These are phyloP conservation scores for Lipomyces yarrowii DNA, from an alignment of 1,139 yeast genomes.

Conservation along the genomic window DNA sequence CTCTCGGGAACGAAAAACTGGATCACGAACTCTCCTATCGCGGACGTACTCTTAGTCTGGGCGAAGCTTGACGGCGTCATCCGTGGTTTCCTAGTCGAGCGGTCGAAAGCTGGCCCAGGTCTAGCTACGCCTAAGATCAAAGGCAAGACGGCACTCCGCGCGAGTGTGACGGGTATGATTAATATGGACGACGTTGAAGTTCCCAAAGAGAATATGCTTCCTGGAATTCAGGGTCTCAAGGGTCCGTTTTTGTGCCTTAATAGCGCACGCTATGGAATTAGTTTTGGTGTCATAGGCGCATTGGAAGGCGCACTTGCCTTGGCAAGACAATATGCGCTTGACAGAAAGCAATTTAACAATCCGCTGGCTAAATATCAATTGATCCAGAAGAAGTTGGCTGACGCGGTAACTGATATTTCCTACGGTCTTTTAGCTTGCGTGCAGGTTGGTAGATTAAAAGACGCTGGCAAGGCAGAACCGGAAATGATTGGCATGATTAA, in stretches of 20 bases:
- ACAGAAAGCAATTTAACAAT: conserved; percentile 47
- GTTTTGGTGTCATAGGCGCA: conserved; percentile 53
- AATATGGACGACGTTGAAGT: conserved; percentile 50
- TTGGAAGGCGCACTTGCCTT: conserved; percentile 47
- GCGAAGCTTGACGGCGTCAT: conserved; percentile 50
- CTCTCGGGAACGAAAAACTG: conserved; percentile 49
- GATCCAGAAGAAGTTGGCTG: conserved; percentile 49
- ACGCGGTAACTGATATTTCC: conserved; percentile 48
- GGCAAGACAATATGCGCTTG: conserved; percentile 47
- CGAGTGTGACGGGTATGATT: conserved; percentile 51
- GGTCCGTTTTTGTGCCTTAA: conserved; percentile 52
- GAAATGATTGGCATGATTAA: conserved; percentile 51
- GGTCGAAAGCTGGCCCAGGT: conserved; percentile 41
- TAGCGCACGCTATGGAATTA: conserved; percentile 50
- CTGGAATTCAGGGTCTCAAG: conserved; percentile 47
- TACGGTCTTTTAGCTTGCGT: conserved; percentile 48
- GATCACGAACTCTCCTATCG: conserved; percentile 53
- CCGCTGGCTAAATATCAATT: conserved; percentile 49
- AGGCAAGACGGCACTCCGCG: conserved; percentile 48
- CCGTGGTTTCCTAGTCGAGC: conserved; percentile 49
- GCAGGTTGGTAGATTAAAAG: conserved; percentile 50
- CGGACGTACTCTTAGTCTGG: conserved; percentile 49
- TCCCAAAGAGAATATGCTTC: conserved; percentile 49
- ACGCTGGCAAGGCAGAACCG: conserved; percentile 45
- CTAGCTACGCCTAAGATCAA: conserved; percentile 48